These are phyloP conservation scores for Primulina huaijiensis DNA, from an alignment of 257 asterid species.

Conservation along the genomic window DNA sequence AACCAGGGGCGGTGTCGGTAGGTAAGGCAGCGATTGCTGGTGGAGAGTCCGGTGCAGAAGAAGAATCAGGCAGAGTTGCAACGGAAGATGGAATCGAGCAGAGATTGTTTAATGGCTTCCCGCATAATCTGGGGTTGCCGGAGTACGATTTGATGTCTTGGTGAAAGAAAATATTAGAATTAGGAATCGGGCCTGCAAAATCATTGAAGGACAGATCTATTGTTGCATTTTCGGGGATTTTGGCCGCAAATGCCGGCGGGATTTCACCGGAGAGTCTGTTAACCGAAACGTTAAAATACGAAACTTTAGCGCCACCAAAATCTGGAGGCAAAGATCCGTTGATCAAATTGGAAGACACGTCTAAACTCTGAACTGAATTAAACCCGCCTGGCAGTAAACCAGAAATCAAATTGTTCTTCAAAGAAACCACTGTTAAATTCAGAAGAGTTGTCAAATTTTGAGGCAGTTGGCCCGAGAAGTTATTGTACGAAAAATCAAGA, in stretches of 20 bases:
- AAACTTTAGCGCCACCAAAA: conserved; percentile 31
- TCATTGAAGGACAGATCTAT: conserved; percentile 30
- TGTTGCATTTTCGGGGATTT: background rate
- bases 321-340: conserved; percentile 38
- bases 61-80: conserved; percentile 40
- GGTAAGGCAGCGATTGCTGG: conserved; percentile 96
- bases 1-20: conserved; percentile 32
- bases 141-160: conserved; percentile 45
- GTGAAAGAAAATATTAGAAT: conserved; percentile 35
- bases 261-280: conserved; percentile 27
- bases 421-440: conserved; percentile 29
- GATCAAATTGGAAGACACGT: conserved; percentile 46
- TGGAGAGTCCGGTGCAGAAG: conserved; percentile 56
- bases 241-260: background rate
- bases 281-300: conserved; percentile 34
- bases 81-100: conserved; percentile 64
- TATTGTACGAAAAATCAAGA: conserved; percentile 47
- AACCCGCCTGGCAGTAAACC: conserved; percentile 37
- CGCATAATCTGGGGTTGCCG: conserved; percentile 71
- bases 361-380: conserved; percentile 33
- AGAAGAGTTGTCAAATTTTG: conserved; percentile 18
- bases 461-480: conserved; percentile 37
- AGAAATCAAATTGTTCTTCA: conserved; percentile 41
- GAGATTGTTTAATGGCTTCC: conserved; percentile 43
- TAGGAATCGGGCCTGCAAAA: conserved; percentile 66